Conservation (phyloP, 495 filamentous ascomycete species). For the Penicillium cataractarum region DNA sequence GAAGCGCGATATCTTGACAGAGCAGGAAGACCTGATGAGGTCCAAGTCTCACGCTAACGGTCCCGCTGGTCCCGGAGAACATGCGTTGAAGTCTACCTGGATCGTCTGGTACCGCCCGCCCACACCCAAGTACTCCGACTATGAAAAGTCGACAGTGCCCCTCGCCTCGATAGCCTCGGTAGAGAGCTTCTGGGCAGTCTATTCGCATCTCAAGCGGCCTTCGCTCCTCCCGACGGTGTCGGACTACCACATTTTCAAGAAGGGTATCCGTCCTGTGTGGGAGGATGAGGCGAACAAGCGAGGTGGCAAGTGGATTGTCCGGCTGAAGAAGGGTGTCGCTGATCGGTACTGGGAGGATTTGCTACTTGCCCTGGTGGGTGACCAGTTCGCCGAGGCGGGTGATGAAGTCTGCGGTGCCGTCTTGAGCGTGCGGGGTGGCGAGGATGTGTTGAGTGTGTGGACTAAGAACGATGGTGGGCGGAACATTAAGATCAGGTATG, state of each 20-base stretch:
- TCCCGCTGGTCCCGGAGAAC: slow-evolving; percentile 49
- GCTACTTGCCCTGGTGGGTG: slow-evolving; percentile 85
- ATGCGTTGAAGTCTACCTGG: slow-evolving; percentile 84
- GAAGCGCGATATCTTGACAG: slow-evolving; percentile 59
- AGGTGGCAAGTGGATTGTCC: slow-evolving; percentile 95
- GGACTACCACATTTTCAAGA: slow-evolving; percentile 98
- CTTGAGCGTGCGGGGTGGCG: slow-evolving; percentile 89
- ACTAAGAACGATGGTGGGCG: slow-evolving; percentile 87
- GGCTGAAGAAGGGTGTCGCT: slow-evolving; percentile 93
- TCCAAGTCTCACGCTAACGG: slow-evolving; percentile 45
- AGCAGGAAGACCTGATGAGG: slow-evolving; percentile 60
- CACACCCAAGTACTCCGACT: slow-evolving; percentile 95
- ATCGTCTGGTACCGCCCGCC: slow-evolving; percentile 96
- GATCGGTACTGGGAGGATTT: slow-evolving; percentile 99
- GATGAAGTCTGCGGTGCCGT: slow-evolving; percentile 96
- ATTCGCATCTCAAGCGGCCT: slow-evolving; percentile 87
- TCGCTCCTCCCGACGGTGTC: slow-evolving; percentile 88
- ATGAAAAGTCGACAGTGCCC: slow-evolving; percentile 92
- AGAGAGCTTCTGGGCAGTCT: slow-evolving; percentile 93
- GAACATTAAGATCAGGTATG: slow-evolving; percentile 95
- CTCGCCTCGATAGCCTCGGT: slow-evolving; percentile 80
- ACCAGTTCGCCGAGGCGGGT: slow-evolving; percentile 91
- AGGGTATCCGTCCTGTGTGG: slow-evolving; percentile 96
- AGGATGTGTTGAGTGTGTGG: slow-evolving; percentile 98
- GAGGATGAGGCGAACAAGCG: slow-evolving; percentile 96